Evolutionary conservation across 345 rosid species (phyloP).

Genomic region (Acer yangbiense): DNA sequence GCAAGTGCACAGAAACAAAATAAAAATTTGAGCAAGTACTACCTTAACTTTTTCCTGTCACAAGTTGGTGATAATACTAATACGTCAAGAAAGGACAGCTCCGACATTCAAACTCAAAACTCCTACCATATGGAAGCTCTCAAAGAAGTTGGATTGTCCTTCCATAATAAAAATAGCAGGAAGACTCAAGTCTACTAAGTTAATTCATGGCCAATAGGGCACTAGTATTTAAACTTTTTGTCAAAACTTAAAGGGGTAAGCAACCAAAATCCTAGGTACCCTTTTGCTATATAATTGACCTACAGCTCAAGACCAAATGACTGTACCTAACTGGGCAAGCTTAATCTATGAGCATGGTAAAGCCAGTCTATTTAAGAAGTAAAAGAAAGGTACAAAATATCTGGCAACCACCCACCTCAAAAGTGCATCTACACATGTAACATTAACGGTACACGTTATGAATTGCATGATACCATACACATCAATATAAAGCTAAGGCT

Average conservation of each 20-base stretch:
- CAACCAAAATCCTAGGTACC: not conserved
- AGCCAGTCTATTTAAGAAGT: not conserved
- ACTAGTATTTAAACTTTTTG: not conserved
- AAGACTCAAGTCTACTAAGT: not conserved
- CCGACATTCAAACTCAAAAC: not conserved
- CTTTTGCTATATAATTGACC: not conserved
- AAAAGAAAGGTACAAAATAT: not conserved
- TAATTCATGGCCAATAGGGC: not conserved
- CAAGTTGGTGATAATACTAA: not conserved
- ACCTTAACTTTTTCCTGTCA: not conserved
- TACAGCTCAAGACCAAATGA: conserved; percentile 1
- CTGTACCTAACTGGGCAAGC: not conserved
- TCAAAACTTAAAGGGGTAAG: not conserved
- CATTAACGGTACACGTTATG: not conserved
- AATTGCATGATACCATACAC: not conserved
- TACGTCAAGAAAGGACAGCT: not conserved
- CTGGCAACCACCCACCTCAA: not conserved
- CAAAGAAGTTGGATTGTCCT: not conserved
- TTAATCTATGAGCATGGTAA: not conserved
- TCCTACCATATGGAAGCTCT: not conserved
- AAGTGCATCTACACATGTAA: not conserved
- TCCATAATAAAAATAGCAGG: not conserved
- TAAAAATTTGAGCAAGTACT: not conserved
- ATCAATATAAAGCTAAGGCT: not conserved
- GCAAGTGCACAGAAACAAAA: not conserved